Conservation (phyloP, 2,329 filamentous ascomycete species). For the Drechslerella coelobrocha region DNA sequence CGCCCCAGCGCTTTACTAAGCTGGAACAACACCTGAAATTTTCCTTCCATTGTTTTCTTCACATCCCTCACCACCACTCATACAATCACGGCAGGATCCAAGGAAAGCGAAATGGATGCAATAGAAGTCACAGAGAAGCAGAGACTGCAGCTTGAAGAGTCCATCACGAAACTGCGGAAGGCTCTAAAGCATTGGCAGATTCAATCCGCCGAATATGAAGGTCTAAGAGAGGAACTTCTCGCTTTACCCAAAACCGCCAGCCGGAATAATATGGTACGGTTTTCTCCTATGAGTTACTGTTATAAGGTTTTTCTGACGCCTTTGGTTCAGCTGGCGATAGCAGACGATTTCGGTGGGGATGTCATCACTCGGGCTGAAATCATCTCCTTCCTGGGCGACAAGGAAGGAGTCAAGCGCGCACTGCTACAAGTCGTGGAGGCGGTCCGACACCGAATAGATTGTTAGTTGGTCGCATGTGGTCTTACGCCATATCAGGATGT, state of each 20-base stretch:
- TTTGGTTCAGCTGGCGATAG: slow-evolving; percentile 59
- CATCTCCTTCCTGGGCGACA: slow-evolving; percentile 63
- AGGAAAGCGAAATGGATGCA: slow-evolving; percentile 28
- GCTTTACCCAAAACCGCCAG: slow-evolving; percentile 63
- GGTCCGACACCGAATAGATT: slow-evolving; percentile 80
- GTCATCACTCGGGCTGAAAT: slow-evolving; percentile 70
- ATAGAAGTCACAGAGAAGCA: slow-evolving; percentile 72
- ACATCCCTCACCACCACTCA: background rate
- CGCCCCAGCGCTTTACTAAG: slow-evolving; percentile 16
- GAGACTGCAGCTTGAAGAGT: slow-evolving; percentile 75
- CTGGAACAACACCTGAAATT: slow-evolving; percentile 8
- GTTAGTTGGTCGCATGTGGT: slow-evolving; percentile 52
- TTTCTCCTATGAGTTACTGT: background rate
- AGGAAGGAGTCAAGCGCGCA: slow-evolving; percentile 61
- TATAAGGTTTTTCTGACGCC: background rate
- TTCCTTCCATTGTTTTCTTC: slow-evolving; percentile 8
- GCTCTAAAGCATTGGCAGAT: slow-evolving; percentile 86
- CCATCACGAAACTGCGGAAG: slow-evolving; percentile 74
- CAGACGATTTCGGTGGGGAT: slow-evolving; percentile 68
- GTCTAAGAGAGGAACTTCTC: slow-evolving; percentile 80
- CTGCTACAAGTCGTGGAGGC: slow-evolving; percentile 71
- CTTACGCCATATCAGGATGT: background rate
- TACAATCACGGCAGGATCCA: slow-evolving; percentile 62
- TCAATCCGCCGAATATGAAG: slow-evolving; percentile 91
- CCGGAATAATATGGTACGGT: slow-evolving; percentile 64